Evolutionary conservation across 768 basidiomycete species (phyloP).

Genomic region (Calvatia gigantea): DNA sequence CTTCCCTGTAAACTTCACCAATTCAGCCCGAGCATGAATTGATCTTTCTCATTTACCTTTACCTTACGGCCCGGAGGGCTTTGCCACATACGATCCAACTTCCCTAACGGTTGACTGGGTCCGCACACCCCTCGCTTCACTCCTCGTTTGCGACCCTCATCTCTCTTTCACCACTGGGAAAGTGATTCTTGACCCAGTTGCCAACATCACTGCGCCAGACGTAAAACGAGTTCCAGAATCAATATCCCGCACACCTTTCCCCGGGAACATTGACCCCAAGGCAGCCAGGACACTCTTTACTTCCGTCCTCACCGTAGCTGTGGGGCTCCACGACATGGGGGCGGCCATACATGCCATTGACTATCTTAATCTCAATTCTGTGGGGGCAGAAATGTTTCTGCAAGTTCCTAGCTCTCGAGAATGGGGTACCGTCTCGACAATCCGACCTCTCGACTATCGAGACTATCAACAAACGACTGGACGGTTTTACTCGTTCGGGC

Average conservation of each 20-base stretch:
- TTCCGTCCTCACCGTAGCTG: not conserved
- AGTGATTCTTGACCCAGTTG: not conserved
- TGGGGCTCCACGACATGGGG: not conserved
- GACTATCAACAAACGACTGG: not conserved
- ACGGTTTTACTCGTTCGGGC: slow-evolving; percentile 1
- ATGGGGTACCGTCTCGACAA: not conserved
- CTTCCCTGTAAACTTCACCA: not conserved
- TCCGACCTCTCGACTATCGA: not conserved
- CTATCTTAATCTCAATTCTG: not conserved
- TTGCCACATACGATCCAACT: not conserved
- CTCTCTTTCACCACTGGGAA: not conserved
- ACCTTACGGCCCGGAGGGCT: not conserved
- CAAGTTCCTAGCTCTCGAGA: not conserved
- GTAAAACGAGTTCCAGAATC: not conserved
- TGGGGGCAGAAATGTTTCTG: not conserved
- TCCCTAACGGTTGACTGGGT: not conserved
- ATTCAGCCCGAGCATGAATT: not conserved
- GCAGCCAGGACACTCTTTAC: not conserved
- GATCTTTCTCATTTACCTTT: not conserved
- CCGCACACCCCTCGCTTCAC: not conserved
- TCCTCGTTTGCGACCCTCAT: not conserved
- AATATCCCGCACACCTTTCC: too few relatives aligned
- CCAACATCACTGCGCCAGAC: not conserved
- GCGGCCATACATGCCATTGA: not conserved
- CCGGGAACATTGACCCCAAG: not conserved